phyloP scores from a whole-genome alignment of 1,139 yeast genomes.

The Candida sojae region DNA sequence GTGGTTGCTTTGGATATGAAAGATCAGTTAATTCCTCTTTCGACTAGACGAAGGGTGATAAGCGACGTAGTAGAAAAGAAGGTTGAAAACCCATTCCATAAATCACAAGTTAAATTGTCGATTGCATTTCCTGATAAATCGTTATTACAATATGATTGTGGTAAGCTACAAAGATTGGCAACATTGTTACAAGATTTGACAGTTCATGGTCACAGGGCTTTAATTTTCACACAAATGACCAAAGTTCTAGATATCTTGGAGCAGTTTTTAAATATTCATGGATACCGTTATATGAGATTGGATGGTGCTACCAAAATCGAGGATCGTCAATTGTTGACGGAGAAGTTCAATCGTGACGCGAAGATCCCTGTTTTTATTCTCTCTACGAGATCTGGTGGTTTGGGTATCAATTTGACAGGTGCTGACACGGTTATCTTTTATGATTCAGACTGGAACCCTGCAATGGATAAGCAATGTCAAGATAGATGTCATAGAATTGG shows the following conservation, averaged over 20 bases:
- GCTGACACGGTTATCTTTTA: conserved; percentile 99
- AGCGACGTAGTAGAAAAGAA: conserved; percentile 35
- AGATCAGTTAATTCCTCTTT: conserved; percentile 50
- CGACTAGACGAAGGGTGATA: conserved; percentile 31
- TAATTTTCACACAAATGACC: conserved; percentile 98
- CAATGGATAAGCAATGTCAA: conserved; percentile 99
- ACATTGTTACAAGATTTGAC: conserved; percentile 71
- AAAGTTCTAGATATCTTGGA: conserved; percentile 91
- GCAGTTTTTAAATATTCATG: conserved; percentile 91
- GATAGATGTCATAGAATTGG: conserved; percentile 99
- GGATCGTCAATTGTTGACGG: conserved; percentile 92
- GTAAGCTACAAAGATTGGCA: conserved; percentile 88
- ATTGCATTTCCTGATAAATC: conserved; percentile 97
- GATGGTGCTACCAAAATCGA: conserved; percentile 98
- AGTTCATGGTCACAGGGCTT: conserved; percentile 87
- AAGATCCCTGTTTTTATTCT: conserved; percentile 88
- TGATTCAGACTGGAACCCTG: conserved; percentile 99
- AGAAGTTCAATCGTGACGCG: conserved; percentile 84
- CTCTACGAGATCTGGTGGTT: conserved; percentile 96
- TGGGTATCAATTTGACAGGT: conserved; percentile 96
- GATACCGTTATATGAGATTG: conserved; percentile 88
- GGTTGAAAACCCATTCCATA: conserved; percentile 71
- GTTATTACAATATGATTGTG: conserved; percentile 92
- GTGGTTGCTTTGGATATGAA: conserved; percentile 80
- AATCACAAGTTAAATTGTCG: conserved; percentile 80